Conservation (phyloP, 768 basidiomycete species). For the Amylocystis lapponica region DNA sequence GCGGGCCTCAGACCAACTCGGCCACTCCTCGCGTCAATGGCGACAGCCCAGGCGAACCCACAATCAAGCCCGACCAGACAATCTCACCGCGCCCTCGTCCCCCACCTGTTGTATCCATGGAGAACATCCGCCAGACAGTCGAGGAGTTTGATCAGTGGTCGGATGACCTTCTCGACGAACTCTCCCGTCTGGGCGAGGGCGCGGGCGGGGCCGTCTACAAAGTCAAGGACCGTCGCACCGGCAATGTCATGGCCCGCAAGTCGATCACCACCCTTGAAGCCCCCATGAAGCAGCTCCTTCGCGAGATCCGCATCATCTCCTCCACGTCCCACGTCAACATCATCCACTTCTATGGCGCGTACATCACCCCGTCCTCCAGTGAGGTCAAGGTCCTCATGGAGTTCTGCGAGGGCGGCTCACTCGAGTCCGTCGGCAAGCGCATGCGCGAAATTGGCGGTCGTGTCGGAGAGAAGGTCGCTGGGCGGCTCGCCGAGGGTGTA, state of each 20-base stretch:
- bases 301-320: slow-evolving; percentile 88
- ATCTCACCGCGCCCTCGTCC: slow-evolving; percentile 32
- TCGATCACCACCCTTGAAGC: slow-evolving; percentile 89
- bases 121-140: slow-evolving; percentile 23
- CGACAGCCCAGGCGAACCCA: slow-evolving; percentile 35
- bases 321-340: slow-evolving; percentile 83
- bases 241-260: slow-evolving; percentile 87
- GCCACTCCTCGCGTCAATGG: slow-evolving; percentile 28
- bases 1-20: slow-evolving; percentile 21
- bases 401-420: slow-evolving; percentile 76
- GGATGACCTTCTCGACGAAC: slow-evolving; percentile 70
- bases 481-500: slow-evolving; percentile 90
- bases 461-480: slow-evolving; percentile 84
- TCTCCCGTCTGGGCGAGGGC: slow-evolving; percentile 84
- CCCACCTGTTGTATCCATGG: slow-evolving; percentile 19
- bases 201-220: slow-evolving; percentile 96
- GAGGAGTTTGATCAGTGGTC: slow-evolving; percentile 46
- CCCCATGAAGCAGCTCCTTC: slow-evolving; percentile 85
- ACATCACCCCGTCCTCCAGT: slow-evolving; percentile 77
- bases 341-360: slow-evolving; percentile 88
- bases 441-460: slow-evolving; percentile 74
- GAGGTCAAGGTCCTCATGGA: slow-evolving; percentile 98
- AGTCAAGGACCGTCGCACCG: slow-evolving; percentile 78
- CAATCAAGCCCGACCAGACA: slow-evolving; percentile 36
- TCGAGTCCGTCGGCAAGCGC: slow-evolving; percentile 84